Evolutionary conservation across 2,329 filamentous ascomycete species (phyloP).

Genomic region (Coleophoma eucalyptorum): DNA sequence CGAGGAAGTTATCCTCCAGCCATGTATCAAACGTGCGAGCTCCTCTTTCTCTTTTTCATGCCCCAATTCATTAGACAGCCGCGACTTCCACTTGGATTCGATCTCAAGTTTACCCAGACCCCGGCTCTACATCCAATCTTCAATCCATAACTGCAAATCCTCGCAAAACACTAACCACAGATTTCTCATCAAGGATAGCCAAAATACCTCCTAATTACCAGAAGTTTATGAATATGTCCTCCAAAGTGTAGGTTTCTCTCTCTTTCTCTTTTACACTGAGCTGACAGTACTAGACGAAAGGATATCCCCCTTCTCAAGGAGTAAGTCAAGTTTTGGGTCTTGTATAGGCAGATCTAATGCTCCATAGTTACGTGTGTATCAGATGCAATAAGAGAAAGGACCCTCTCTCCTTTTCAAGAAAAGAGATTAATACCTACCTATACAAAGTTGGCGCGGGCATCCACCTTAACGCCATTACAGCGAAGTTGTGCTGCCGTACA

Average conservation of each 20-base stretch:
- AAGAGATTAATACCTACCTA: slow-evolving; percentile 33
- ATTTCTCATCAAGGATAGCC: background rate
- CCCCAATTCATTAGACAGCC: too few relatives aligned
- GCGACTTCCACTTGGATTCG: too few relatives aligned
- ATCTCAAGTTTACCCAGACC: background rate
- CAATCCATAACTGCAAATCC: too few relatives aligned
- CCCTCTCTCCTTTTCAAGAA: slow-evolving; percentile 37
- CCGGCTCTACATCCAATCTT: background rate
- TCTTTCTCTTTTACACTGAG: background rate
- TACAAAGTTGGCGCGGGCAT: slow-evolving; percentile 9
- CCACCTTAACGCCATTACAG: slow-evolving; percentile 12
- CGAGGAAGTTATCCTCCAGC: too few relatives aligned
- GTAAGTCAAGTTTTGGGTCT: background rate
- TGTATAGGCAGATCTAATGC: slow-evolving; percentile 1
- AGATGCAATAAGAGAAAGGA: slow-evolving; percentile 36
- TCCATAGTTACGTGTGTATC: slow-evolving; percentile 38
- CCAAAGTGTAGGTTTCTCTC: background rate
- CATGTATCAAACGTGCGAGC: too few relatives aligned
- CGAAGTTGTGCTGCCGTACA: background rate
- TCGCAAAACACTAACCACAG: too few relatives aligned
- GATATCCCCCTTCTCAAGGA: slow-evolving; percentile 5
- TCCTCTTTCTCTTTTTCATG: too few relatives aligned
- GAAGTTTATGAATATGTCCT: background rate
- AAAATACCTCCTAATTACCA: slow-evolving; percentile 1
- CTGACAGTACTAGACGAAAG: slow-evolving; percentile 1